A percentile compares a stretch with the other conserved stretches of the same genome.
Conservation (phyloP, 768 basidiomycete species). For the Rubroboletus pulcherrimus region DNA sequence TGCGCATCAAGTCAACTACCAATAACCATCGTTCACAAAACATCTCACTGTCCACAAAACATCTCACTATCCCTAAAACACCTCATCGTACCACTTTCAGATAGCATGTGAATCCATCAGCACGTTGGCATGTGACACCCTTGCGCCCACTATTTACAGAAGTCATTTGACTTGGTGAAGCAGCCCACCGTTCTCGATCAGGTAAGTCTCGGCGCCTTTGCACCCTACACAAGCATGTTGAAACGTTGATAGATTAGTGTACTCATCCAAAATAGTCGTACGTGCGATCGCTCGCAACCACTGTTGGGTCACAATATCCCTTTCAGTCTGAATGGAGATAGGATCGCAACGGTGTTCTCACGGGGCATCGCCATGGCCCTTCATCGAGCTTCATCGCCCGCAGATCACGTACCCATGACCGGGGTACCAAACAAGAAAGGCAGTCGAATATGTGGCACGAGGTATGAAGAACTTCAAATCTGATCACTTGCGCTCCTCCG, state of each 20-base stretch:
- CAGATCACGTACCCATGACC: neutral
- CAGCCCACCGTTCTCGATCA: neutral
- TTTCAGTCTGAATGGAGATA: neutral
- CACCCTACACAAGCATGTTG: neutral
- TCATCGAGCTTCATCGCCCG: neutral
- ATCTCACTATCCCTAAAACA: neutral
- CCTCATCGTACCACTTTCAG: neutral
- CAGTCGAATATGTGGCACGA: neutral
- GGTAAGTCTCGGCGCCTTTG: neutral
- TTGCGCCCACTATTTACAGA: neutral
- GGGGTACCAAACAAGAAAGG: neutral
- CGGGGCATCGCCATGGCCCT: neutral
- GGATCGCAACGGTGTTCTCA: neutral
- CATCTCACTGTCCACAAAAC: neutral
- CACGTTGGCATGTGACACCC: neutral
- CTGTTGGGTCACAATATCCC: neutral
- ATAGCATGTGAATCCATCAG: neutral
- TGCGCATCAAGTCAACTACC: neutral
- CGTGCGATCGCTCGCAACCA: neutral
- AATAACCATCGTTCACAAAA: neutral
- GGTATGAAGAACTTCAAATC: neutral
- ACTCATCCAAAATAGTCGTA: neutral
- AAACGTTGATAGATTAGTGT: neutral
- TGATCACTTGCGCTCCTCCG: neutral
- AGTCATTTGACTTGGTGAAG: neutral